Evolutionary conservation across 176 grass and related monocot species (phyloP), one percentile per base, ranked within the genome.

Genomic region (Musa itinerans): DNA sequence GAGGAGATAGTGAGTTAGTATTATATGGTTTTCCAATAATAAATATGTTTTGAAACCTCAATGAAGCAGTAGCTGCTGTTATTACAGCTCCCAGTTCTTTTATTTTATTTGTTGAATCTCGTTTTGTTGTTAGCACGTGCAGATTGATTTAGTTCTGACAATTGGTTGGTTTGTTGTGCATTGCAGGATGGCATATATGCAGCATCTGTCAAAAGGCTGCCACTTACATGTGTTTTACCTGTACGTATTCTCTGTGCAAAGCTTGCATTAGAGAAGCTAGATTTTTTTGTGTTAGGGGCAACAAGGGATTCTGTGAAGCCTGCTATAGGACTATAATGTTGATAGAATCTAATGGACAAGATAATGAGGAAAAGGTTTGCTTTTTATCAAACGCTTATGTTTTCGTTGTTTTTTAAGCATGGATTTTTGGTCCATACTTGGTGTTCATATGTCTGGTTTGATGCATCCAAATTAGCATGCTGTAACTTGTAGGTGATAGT

Each of bases 171-270:
- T 59, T 80, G 2, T 63, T 64, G 79, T 69, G 52, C 52, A 73
- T 91, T 51, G 63, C 83, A 99, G 96, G 96, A 26, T 99, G 96
- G 96, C 96, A 99, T 83, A 92, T 99, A 74, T 99, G 96, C 82
- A 92, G 96, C 89, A 89, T 74, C 63, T 99, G 96, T 12, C 81
- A 92, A 82, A 99, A 89, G 81, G 87, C 87, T 74, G 87, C 73
- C 22, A 86, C 89, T 2, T 91, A 85, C 77, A 92, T 99, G 91
- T 99, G 96, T 78, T 99, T 92, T 85, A 95, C 89, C 23, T 99
- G 96, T 73, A 88, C 96, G n/a, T 94, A 99, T 72, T 92, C 96
- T 29, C 57, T 93, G 59, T 99, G 96, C 88, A 99, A 81, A 88
- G 83, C 65, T 20, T 99, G 96, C 76, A 26, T 99, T 65, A 88